Evolutionary conservation across 1,284 basidiomycete species (phyloP).

Genomic region (Porodaedalea pini): DNA sequence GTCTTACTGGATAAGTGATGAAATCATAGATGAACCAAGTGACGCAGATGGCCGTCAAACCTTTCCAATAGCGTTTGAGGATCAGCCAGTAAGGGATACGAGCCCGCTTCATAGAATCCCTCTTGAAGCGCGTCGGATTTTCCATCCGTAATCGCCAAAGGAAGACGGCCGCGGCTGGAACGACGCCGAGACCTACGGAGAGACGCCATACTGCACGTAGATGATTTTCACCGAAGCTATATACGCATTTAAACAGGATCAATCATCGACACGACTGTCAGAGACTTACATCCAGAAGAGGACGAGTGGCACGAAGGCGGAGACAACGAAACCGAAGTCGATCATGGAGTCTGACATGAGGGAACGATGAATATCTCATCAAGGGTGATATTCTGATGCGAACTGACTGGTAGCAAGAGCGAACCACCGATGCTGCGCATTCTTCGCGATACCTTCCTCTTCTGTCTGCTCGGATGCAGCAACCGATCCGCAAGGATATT

Average conservation of each 20-base stretch:
- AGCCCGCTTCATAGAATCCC: slow-evolving; percentile 72
- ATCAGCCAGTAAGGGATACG: slow-evolving; percentile 76
- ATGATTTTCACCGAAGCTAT: slow-evolving; percentile 73
- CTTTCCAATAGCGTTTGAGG: slow-evolving; percentile 75
- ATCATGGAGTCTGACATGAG: slow-evolving; percentile 72
- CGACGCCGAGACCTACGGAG: slow-evolving; percentile 81
- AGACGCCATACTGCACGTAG: slow-evolving; percentile 86
- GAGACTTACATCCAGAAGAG: slow-evolving; percentile 82
- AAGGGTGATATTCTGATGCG: slow-evolving; percentile 7
- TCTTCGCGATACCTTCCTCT: slow-evolving; percentile 71
- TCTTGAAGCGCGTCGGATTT: slow-evolving; percentile 70
- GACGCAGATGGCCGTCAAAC: slow-evolving; percentile 64
- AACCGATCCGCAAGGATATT: slow-evolving; percentile 91
- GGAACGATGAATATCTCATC: neutral
- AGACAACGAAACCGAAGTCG: slow-evolving; percentile 82
- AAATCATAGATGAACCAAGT: slow-evolving; percentile 88
- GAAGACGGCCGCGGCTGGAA: slow-evolving; percentile 80
- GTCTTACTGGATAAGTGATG: slow-evolving; percentile 50
- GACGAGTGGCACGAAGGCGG: slow-evolving; percentile 82
- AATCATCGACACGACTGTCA: neutral
- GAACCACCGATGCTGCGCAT: slow-evolving; percentile 82
- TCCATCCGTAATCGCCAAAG: slow-evolving; percentile 86
- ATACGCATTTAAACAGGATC: neutral
- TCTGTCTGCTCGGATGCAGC: slow-evolving; percentile 90
- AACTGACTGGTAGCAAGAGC: slow-evolving; percentile 76